Base-by-base conservation (phyloP, 345 rosid genomes). In the Eucalyptus pauciflora region DNA sequence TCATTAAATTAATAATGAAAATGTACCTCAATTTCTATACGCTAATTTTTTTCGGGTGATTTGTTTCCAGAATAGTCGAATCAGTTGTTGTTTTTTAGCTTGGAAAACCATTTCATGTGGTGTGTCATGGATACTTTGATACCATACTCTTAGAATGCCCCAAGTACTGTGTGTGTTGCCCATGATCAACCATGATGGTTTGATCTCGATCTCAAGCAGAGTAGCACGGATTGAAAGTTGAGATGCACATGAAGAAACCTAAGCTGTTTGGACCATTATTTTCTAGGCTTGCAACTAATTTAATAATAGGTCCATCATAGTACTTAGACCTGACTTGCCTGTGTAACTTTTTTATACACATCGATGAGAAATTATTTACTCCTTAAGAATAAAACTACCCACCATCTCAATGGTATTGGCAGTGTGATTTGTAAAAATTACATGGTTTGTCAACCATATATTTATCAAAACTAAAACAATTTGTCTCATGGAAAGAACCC, bases 61-160 rank as follows among this genome's bases (percentile, higher is more conserved):
- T 58, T 25, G 3, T 58, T 0, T 58, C 64, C 1, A 0, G 0
- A 58, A 58, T 58, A 25, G 7, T 25, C 0, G 2, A 1, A 58
- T 58, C 0, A 5, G 1, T 58, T 25, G 0, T 58, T 58, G 29
- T 1, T 58, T 58, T 58, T 58, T 4, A 58, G 29, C n/a, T 24
- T 25, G n/a, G 14, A 58, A 58, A 58, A 58, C 2, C 64, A 58
- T 58, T 58, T 58, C 64, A 58, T 11, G 7, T 11, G 6, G 7
- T 1, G 14, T 25, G 64, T 25, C 0, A 3, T 0, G 3, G 1
- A 58, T 58, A 58, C 14, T 25, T 58, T 10, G 7, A 5, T 25
- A 58, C 64, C 7, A 25, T 25, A 25, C 0, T 58, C 7, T 25
- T 58, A 58, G n/a, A 58, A 58, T 58, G n/a, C 2, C 64, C n/a